Percentiles rank a stretch among this genome's conserved stretches.
phyloP scores from a whole-genome alignment of 352 stramenopile species.

The Albugo laibachii region DNA sequence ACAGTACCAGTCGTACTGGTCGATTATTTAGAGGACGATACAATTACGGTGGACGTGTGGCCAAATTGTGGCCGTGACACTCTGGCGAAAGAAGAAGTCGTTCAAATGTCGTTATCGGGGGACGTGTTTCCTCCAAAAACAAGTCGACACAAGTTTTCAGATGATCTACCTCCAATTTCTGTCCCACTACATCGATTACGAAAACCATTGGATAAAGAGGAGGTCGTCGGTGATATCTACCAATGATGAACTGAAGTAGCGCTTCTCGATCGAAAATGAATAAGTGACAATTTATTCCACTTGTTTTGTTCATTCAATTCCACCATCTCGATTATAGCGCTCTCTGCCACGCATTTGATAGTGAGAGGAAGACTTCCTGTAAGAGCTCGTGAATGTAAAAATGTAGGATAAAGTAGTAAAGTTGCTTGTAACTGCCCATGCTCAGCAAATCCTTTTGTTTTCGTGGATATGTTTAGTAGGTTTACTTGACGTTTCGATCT shows the following conservation, averaged over 20 bases:
- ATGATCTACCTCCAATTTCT: slow-evolving; percentile 66
- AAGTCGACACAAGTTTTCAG: slow-evolving; percentile 67
- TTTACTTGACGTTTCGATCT: no score
- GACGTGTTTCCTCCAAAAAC: slow-evolving; percentile 73
- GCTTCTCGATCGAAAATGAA: no score
- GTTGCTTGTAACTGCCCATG: no score
- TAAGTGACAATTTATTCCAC: no score
- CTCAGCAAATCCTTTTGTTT: no score
- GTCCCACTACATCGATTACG: slow-evolving; percentile 44
- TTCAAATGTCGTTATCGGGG: slow-evolving; percentile 67
- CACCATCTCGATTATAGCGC: no score
- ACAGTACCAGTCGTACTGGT: slow-evolving; percentile 61
- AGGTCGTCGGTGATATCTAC: background rate
- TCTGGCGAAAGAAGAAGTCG: slow-evolving; percentile 67
- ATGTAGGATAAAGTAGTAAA: no score
- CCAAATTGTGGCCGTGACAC: slow-evolving; percentile 61
- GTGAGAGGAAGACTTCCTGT: no score
- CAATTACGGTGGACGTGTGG: slow-evolving; percentile 75
- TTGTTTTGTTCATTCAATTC: no score
- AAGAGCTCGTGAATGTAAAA: no score
- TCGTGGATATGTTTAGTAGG: no score
- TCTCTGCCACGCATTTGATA: no score
- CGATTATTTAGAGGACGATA: slow-evolving; percentile 63
- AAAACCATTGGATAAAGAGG: slow-evolving; percentile 9
- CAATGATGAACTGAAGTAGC: background rate